Base-by-base conservation (phyloP, 2,329 filamentous ascomycete genomes). In the Fusarium newnesense region DNA sequence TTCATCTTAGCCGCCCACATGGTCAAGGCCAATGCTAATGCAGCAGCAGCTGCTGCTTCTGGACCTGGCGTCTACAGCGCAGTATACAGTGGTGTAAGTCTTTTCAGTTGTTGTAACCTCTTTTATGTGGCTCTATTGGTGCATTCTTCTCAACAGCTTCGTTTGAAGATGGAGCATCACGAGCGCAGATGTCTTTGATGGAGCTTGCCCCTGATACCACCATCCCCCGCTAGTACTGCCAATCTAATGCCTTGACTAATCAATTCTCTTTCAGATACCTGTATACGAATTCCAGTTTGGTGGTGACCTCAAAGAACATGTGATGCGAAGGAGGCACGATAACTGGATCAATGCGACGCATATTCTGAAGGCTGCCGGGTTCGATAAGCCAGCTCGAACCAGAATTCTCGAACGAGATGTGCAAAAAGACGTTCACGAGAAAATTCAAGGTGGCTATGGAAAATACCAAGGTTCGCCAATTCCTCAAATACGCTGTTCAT, bases 281-380 rank as follows among this genome's bases (percentile, higher is more conserved):
- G 96, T 98, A 16, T 98, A 96, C 81, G 96, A 98, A 81, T 96
- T 91, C 83, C 95, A 97, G 81, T 92, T 97, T 77, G 94, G 92
- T 40, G 87, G 87, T 75, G 94, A 97, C 80, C 80, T 91, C 37
- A 91, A 92, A 80, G 89, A 93, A 78, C 94, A 98, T 93, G 93
- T 98, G 74, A 99, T 99, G 96, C 93, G 96, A 82, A 91, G 96
- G 57, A 91, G 96, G 68, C 89, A 91, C 60, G 96, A 99, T 82
- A 91, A 98, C 83, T 99, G 96, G 95, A 96, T 99, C 85, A 99
- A 99, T 86, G 96, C 96, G n/a, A 99, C 96, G 60, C 96, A 99
- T 80, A 98, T 99, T 68, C 86, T 99, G 54, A 99, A 99, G 81
- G 94, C 97, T 44, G 96, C 96, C 71, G 96, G 96, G 63, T 97